phyloP scores from a whole-genome alignment of 768 basidiomycete species.

The Leccinum ochraceum region DNA sequence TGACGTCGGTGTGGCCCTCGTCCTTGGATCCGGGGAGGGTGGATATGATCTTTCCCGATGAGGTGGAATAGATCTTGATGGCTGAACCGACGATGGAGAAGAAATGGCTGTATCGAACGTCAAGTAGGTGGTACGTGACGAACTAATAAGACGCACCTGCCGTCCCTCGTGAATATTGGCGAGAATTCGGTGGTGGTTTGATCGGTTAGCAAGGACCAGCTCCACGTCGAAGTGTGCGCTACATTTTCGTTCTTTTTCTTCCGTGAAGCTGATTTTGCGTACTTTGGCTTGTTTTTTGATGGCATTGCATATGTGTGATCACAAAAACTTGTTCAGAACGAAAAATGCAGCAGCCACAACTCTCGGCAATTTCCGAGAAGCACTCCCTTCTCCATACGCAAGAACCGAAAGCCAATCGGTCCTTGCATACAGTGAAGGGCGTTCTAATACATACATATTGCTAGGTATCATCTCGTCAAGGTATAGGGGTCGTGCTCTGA shows the following conservation, averaged over 20 bases:
- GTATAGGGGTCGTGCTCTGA: slow-evolving; percentile 16
- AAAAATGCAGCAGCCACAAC: slow-evolving; percentile 28
- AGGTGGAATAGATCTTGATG: slow-evolving; percentile 82
- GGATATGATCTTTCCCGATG: slow-evolving; percentile 78
- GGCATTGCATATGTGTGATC: slow-evolving; percentile 16
- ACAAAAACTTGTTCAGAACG: slow-evolving; percentile 7
- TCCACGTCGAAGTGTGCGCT: slow-evolving; percentile 36
- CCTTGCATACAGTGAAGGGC: slow-evolving; percentile 30
- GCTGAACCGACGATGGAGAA: slow-evolving; percentile 81
- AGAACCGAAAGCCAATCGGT: slow-evolving; percentile 26
- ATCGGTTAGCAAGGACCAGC: slow-evolving; percentile 74
- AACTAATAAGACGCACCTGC: slow-evolving; percentile 53
- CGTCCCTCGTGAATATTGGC: slow-evolving; percentile 86
- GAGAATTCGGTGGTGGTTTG: slow-evolving; percentile 61
- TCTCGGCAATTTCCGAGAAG: slow-evolving; percentile 24
- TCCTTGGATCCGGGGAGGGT: slow-evolving; percentile 63
- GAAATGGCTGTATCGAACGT: slow-evolving; percentile 64
- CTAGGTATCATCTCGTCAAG: slow-evolving; percentile 30
- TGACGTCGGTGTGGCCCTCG: slow-evolving; percentile 44
- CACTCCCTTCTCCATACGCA: slow-evolving; percentile 33
- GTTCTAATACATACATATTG: slow-evolving; percentile 13
- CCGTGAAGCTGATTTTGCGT: slow-evolving; percentile 39
- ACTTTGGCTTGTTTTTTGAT: slow-evolving; percentile 49
- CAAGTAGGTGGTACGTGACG: slow-evolving; percentile 6
- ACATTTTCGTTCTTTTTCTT: slow-evolving; percentile 14